phyloP scores from a whole-genome alignment of 805 yeast species.

The Zygosaccharomyces bailii region DNA sequence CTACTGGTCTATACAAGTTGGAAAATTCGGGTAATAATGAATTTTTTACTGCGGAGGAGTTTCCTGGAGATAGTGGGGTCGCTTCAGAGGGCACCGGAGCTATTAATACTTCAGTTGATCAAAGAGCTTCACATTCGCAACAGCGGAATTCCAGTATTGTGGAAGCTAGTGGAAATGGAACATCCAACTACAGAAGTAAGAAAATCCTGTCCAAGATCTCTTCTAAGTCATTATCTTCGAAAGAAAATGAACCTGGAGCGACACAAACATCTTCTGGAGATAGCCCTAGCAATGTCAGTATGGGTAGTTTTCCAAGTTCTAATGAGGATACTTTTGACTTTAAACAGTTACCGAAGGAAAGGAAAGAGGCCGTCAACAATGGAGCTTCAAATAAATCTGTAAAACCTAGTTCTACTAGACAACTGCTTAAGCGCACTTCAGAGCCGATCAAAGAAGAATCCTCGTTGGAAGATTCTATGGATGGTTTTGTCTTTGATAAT shows the following conservation, averaged over 20 bases:
- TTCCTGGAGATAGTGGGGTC: slow-evolving; percentile 10
- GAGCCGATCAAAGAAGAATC: slow-evolving; percentile 2
- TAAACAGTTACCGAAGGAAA: slow-evolving; percentile 3
- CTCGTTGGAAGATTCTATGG: slow-evolving; percentile 12
- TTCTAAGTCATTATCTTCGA: slow-evolving; percentile 8
- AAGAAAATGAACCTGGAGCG: slow-evolving; percentile 7
- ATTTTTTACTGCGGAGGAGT: slow-evolving; percentile 33
- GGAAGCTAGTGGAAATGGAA: neutral
- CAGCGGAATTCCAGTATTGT: neutral
- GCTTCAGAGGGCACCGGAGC: neutral
- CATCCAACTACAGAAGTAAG: slow-evolving; percentile 14
- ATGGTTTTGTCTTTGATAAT: slow-evolving; percentile 27
- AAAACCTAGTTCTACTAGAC: neutral
- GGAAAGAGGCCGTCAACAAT: neutral
- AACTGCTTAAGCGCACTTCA: neutral
- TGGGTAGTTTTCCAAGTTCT: slow-evolving; percentile 13
- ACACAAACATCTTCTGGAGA: slow-evolving; percentile 7
- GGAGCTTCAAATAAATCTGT: neutral
- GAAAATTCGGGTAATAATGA: slow-evolving; percentile 30
- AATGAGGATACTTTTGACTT: slow-evolving; percentile 16
- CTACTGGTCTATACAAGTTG: slow-evolving; percentile 27
- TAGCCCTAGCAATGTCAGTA: slow-evolving; percentile 14
- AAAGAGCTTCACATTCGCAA: neutral
- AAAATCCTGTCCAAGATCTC: slow-evolving; percentile 18
- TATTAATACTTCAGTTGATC: neutral